Evolutionary conservation across 208 protist genomes (phyloP), one percentile per base, ranked within the genome.

Genomic region (Wallacemonas sp.): DNA sequence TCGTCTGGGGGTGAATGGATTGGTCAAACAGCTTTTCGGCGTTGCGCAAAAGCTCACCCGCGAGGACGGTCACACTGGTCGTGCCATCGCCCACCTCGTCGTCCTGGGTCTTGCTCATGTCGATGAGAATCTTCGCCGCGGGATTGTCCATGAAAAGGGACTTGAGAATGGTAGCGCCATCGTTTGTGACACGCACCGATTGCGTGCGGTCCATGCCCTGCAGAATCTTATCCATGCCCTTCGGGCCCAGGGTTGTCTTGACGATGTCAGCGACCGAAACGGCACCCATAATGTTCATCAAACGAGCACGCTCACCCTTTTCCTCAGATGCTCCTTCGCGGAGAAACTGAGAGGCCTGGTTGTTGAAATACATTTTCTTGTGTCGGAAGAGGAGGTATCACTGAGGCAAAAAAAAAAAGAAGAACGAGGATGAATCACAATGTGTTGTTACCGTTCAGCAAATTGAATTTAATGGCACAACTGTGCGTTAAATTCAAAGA

Each of bases 111-210:
- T 99, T 99, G 34, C 96, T 98, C 78, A 99, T 98, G 55, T 99
- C 97, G 72, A 99, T 97, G 43, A 99, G 85, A 74, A 99, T 96
- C 67, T 99, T 99, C 30, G 98, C 98, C 5, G 99, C 98, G 12
- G 99, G 97, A 73, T 99, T 99, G 69, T 99, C 98, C 65, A 99
- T 88, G 55, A 93, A 87, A 24, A 99, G 86, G 11, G 88, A 94
- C 77, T 99, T 99, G 4, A 99, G 85, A 69, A 99, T 99, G 2
- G 99, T 99, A 11, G 99, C 99, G 65, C 99, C 99, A 78, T 99
- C 99, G 76, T 99, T 99, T 11, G 99, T 99, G 27, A 99, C 95
- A 23, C 91, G 87, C 0, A 99, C 87, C 14, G 80, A 82, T 33
- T 93, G 87, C 27, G 68, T 77, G 56, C 83, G 78, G 58, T 90